These are phyloP conservation scores for Aureobasidium melanogenum DNA, from an alignment of 2,329 filamentous ascomycete genomes.

Conservation along the genomic window DNA sequence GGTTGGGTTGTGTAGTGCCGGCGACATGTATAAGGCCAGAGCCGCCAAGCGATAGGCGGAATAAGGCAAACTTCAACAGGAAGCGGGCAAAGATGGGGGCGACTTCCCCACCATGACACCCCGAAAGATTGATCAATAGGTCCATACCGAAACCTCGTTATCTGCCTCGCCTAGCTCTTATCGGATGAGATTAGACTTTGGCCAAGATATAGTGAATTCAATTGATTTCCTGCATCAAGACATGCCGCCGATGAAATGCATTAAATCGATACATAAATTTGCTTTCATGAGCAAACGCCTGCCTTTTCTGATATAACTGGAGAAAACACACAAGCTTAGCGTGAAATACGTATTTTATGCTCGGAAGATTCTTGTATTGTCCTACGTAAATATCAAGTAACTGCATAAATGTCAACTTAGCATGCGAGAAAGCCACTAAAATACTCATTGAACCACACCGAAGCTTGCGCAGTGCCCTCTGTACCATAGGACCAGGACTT, in stretches of 20 bases:
- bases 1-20: background rate
- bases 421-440: conserved; percentile 37
- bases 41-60: background rate
- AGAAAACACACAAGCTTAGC: too few relatives aligned
- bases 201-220: too few relatives aligned
- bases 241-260: too few relatives aligned
- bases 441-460: conserved; percentile 42
- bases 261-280: too few relatives aligned
- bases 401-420: background rate
- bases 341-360: too few relatives aligned
- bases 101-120: background rate
- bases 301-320: too few relatives aligned
- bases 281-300: too few relatives aligned
- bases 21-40: background rate
- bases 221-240: too few relatives aligned
- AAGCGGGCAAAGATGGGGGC: background rate
- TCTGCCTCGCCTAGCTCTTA: background rate
- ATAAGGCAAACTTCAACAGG: background rate
- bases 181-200: background rate
- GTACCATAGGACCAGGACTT: conserved; percentile 28
- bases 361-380: too few relatives aligned
- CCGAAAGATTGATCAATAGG: background rate
- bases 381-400: too few relatives aligned
- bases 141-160: background rate
- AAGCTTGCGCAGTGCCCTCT: conserved; percentile 22